Evolutionary conservation across 179 eudicot species (phyloP).

Genomic region (Vitellaria paradoxa): DNA sequence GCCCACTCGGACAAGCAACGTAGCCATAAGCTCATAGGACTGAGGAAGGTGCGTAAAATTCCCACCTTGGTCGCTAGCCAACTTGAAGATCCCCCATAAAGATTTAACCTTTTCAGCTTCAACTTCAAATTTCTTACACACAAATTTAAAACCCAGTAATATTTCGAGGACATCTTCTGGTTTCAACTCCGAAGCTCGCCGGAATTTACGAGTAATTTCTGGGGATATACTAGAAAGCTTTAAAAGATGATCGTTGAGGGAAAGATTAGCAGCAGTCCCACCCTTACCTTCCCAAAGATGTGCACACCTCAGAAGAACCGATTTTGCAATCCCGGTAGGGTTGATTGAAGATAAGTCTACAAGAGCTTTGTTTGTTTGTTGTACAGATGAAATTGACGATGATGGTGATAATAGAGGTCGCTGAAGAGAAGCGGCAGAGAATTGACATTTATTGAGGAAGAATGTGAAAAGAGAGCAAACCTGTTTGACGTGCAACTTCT

Average conservation of each 20-base stretch:
- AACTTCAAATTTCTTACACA: constrained; percentile 24
- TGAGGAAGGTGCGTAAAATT: constrained; percentile 43
- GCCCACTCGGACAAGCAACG: constrained; percentile 47
- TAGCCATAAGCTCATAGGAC: constrained; percentile 59
- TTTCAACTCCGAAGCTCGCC: constrained; percentile 37
- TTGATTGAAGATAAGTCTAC: constrained; percentile 23
- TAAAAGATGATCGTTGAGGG: constrained; percentile 42
- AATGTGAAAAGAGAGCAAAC: constrained; percentile 20
- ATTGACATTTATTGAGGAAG: constrained; percentile 9
- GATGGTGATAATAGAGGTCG: not conserved
- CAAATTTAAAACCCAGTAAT: constrained; percentile 44
- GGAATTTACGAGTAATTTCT: constrained; percentile 44
- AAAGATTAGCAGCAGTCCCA: constrained; percentile 13
- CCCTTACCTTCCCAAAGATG: constrained; percentile 22
- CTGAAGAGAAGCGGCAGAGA: not conserved
- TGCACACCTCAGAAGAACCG: constrained; percentile 26
- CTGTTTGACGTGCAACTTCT: constrained; percentile 17
- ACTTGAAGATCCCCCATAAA: constrained; percentile 70
- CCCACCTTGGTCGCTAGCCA: constrained; percentile 39
- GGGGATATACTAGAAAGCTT: constrained; percentile 48
- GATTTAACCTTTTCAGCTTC: constrained; percentile 41
- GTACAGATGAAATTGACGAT: not conserved
- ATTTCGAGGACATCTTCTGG: constrained; percentile 61
- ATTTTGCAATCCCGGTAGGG: constrained; percentile 22
- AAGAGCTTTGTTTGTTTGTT: constrained; percentile 16